Base-by-base conservation (phyloP, 2,329 filamentous ascomycete genomes). In the Cordyceps tenuipes region DNA sequence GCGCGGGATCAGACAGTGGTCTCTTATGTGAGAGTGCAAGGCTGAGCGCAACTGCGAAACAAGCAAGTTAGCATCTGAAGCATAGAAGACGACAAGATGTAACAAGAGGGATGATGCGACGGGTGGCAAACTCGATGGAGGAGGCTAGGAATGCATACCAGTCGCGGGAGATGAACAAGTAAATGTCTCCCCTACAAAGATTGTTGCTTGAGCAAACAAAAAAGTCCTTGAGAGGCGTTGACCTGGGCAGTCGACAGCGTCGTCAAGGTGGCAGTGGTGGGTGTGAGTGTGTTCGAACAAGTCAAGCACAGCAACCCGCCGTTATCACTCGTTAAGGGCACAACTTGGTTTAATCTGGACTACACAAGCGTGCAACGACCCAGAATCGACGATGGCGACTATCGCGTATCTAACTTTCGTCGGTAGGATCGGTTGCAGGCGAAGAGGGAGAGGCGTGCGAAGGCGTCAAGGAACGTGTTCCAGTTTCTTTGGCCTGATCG, bases 151-250 rank as follows among this genome's bases (percentile, higher is more conserved):
- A 62, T 23, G 57, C 49, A 61, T 85, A 87, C 84, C 82, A 79
- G 83, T 74, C 82, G 83, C 77, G 84, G 89, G 91, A 96, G 91
- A 96, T 89, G 80, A 91, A 96, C 91, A 96, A 96, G 75, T 87
- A 76, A 96, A 96, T 96, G 91, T 91, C 88, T 96, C 91, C 89
- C 91, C 90, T 79, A 78, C 75, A 76, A 72, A 65, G 67, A 69
- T 70, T 52, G 68, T 69, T 75, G 75, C 71, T 71, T 71, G 68
- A 65, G 63, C 65, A 60, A 39, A 61, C 47, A 31, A n/a, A 39
- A 3, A 50, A 10, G n/a, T 60, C 65, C 59, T 67, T 64, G 61
- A 60, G 64, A 63, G 54, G 65, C 64, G 60, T 55, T 59, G 62
- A 65, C 64, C 60, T 59, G n/a, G 15, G 58, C 48, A 64, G 62